Conservation (phyloP, 75 land plant genomes). For the Pinus albicaulis region DNA sequence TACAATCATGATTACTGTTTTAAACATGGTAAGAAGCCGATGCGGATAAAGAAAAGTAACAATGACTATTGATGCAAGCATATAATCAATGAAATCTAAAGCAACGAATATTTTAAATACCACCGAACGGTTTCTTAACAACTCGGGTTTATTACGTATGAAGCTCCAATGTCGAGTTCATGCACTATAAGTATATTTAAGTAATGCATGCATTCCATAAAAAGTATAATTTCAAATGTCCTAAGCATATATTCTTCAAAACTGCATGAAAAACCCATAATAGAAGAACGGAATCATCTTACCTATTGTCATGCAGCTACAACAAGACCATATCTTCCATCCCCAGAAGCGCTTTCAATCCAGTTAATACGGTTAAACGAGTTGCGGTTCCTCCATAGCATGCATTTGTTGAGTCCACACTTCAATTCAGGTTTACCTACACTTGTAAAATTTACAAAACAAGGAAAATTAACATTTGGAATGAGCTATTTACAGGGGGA, state of each 20-base stretch:
- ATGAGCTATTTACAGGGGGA: conserved; percentile 2
- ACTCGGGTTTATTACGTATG: too few relatives aligned
- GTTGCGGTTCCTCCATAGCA: conserved; percentile 99
- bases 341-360: conserved; percentile 98
- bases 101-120: too few relatives aligned
- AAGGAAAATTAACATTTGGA: neutral
- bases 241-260: neutral
- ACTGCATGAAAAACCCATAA: neutral
- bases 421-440: conserved; percentile 85
- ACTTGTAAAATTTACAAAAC: conserved; percentile 26
- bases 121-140: too few relatives aligned
- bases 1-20: too few relatives aligned
- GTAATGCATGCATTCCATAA: neutral
- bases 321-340: conserved; percentile 95
- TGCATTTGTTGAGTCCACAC: conserved; percentile 98
- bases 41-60: too few relatives aligned
- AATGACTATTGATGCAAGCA: too few relatives aligned
- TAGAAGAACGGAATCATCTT: conserved; percentile 42
- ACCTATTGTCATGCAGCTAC: conserved; percentile 99
- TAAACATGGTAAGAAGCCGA: too few relatives aligned
- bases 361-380: conserved; percentile 89
- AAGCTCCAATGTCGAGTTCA: too few relatives aligned
- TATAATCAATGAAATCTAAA: too few relatives aligned
- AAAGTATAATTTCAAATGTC: neutral
- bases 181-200: too few relatives aligned